Percentiles rank a stretch among this genome's conserved stretches.
These are phyloP conservation scores for Debaryomyces coudertii DNA, from an alignment of 1,139 yeast genomes.

Conservation along the genomic window DNA sequence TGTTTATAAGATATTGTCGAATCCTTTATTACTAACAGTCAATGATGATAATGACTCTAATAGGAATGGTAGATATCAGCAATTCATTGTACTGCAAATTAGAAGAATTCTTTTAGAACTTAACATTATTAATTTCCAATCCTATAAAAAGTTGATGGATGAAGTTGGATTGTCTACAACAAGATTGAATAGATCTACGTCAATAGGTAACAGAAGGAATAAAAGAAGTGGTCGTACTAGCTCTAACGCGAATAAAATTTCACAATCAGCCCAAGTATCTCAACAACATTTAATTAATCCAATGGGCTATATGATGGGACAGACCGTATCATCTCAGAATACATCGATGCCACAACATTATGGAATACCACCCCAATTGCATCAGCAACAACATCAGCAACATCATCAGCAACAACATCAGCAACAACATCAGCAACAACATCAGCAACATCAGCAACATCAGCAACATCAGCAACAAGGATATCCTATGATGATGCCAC, in stretches of 20 bases:
- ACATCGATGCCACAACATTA: constrained; percentile 6
- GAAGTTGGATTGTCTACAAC: constrained; percentile 75
- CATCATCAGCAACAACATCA: constrained; percentile 2
- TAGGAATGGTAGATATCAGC: constrained; percentile 51
- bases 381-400: constrained; percentile 15
- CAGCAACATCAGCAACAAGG: constrained; percentile 15
- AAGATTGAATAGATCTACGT: constrained; percentile 35
- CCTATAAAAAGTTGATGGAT: constrained; percentile 85
- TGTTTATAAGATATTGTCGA: constrained; percentile 73
- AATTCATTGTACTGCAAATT: constrained; percentile 60
- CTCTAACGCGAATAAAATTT: constrained; percentile 5
- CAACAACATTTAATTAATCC: constrained; percentile 10
- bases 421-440: neutral
- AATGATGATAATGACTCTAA: constrained; percentile 33
- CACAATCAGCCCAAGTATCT: constrained; percentile 10
- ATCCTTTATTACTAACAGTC: constrained; percentile 52
- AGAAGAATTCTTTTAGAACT: constrained; percentile 61
- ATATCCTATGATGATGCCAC: constrained; percentile 12
- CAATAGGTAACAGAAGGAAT: constrained; percentile 24
- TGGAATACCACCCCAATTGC: constrained; percentile 10
- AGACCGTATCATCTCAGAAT: constrained; percentile 8
- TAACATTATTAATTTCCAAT: constrained; percentile 62
- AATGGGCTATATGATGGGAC: constrained; percentile 4
- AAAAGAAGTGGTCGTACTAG: constrained; percentile 24
- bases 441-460: neutral